Conservation (phyloP, 2,329 filamentous ascomycete species). For the Alternaria gansuensis region DNA sequence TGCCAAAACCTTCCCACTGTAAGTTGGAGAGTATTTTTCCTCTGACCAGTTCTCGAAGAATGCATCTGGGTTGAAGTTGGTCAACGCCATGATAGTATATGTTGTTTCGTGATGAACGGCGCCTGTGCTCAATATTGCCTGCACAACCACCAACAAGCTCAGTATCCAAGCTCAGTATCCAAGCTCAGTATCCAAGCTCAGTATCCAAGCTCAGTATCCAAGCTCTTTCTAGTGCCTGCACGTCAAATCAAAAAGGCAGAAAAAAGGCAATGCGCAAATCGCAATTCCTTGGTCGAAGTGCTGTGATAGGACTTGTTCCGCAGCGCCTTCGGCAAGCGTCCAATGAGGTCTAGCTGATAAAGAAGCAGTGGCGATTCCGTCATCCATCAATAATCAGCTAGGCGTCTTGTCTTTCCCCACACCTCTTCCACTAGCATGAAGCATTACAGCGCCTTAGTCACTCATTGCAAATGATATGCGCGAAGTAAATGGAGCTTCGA, state of each 20-base stretch:
- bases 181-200: neutral
- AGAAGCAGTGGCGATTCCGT: constrained; percentile 28
- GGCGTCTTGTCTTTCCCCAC: constrained; percentile 7
- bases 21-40: constrained; percentile 42
- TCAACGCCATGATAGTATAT: constrained; percentile 33
- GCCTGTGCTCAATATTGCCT: neutral
- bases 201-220: neutral
- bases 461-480: constrained; percentile 46
- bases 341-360: constrained; percentile 40
- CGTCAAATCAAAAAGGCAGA: constrained; percentile 13
- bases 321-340: constrained; percentile 22
- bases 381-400: constrained; percentile 46
- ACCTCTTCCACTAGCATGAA: constrained; percentile 16
- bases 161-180: neutral
- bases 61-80: constrained; percentile 56
- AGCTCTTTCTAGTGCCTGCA: constrained; percentile 10
- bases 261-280: constrained; percentile 13
- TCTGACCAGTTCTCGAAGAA: constrained; percentile 58
- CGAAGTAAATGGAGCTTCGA: constrained; percentile 34
- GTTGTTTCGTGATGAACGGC: neutral
- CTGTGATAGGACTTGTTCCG: constrained; percentile 10
- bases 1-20: constrained; percentile 49
- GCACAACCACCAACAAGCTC: neutral
- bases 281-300: neutral
- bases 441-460: constrained; percentile 42